These are phyloP conservation scores for Agaricales sp. DNA, from an alignment of 1,284 basidiomycete species.

Conservation along the genomic window DNA sequence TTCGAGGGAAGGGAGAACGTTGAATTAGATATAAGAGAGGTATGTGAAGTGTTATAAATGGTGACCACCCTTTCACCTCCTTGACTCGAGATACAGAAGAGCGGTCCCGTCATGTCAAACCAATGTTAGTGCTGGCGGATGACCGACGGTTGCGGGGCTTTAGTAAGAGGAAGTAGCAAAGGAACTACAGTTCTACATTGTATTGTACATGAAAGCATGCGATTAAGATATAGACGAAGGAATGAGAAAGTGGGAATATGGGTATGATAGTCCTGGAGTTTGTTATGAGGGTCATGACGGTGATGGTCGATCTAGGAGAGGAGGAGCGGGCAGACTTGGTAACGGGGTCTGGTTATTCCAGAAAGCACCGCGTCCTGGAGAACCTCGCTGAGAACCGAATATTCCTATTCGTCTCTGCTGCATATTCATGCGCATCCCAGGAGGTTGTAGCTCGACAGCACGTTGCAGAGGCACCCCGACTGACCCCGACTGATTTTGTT, in stretches of 20 bases:
- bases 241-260: slow-evolving; percentile 9
- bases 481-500: slow-evolving; percentile 11
- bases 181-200: no score
- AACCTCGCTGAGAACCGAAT: slow-evolving; percentile 28
- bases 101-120: no score
- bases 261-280: slow-evolving; percentile 25
- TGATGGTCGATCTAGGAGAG: slow-evolving; percentile 24
- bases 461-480: slow-evolving; percentile 30
- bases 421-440: slow-evolving; percentile 34
- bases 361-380: slow-evolving; percentile 22
- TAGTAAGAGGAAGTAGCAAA: no score
- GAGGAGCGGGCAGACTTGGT: slow-evolving; percentile 15
- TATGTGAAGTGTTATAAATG: no score
- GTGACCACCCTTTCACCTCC: no score
- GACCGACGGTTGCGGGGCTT: no score
- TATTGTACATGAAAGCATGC: not conserved
- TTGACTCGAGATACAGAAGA: no score
- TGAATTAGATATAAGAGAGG: no score
- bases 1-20: no score
- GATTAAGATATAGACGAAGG: slow-evolving; percentile 5
- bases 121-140: no score
- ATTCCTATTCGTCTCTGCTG: slow-evolving; percentile 36
- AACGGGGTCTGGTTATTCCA: slow-evolving; percentile 23
- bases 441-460: slow-evolving; percentile 32
- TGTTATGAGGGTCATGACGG: slow-evolving; percentile 25